A percentile compares a stretch with the other conserved stretches of the same genome.
Evolutionary conservation across 805 yeast species (phyloP).

Genomic region (Hanseniaspora thailandica): DNA sequence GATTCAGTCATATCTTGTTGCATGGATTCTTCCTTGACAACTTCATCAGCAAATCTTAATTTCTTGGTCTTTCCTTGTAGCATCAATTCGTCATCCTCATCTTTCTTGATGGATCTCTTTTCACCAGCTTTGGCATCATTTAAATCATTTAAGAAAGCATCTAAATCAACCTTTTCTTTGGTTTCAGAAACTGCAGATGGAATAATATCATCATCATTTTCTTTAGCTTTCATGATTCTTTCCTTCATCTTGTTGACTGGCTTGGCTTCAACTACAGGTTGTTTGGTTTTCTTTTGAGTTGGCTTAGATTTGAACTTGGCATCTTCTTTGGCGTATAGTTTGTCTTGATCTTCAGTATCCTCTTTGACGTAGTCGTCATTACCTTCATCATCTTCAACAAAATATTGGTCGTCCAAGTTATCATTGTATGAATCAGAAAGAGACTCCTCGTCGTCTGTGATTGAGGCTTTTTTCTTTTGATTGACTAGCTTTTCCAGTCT

Average conservation of each 20-base stretch:
- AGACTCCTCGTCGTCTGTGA: background rate
- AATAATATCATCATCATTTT: conserved; percentile 20
- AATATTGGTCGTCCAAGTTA: background rate
- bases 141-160: conserved; percentile 4
- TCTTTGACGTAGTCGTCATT: conserved; percentile 12
- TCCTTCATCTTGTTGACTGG: background rate
- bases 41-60: conserved; percentile 16
- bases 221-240: conserved; percentile 4
- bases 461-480: background rate
- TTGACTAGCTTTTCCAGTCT: conserved; percentile 9
- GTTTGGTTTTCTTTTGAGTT: background rate
- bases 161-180: conserved; percentile 19
- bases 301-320: background rate
- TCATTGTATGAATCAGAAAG: background rate
- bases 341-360: conserved; percentile 19
- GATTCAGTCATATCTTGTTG: background rate
- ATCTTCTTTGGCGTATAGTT: conserved; percentile 22
- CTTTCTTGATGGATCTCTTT: conserved; percentile 7
- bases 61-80: conserved; percentile 14
- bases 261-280: background rate
- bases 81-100: background rate
- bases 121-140: background rate
- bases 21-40: background rate
- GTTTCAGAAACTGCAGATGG: conserved; percentile 33
- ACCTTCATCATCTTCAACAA: conserved; percentile 11